Base-by-base conservation (phyloP, 2,329 filamentous ascomycete genomes). In the Fusarium beomiforme region DNA sequence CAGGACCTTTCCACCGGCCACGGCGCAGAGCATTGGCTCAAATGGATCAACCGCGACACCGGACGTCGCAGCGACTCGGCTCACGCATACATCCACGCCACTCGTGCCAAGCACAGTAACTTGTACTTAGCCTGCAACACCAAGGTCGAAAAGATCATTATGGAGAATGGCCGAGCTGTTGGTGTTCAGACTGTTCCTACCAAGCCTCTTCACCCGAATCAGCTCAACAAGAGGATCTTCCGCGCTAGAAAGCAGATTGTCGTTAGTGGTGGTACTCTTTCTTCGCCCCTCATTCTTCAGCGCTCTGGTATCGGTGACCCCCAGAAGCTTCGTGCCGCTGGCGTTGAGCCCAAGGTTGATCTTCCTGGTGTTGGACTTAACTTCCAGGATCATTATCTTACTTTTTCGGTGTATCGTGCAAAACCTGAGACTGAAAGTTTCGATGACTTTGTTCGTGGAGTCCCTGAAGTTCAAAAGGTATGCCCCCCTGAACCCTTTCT, bases 1-100 rank as follows among this genome's bases (percentile, higher is more conserved):
- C 90, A 95, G 78, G 92, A 95, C 75, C 82, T 94, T 56, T 83
- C 82, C 31, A 92, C 90, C 2, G 90, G 82, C 17, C 89, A 90
- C 64, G 92, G 92, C 69, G 92, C 92, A 47, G 92, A 94, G 81
- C 92, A 94, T 71, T 95, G 92, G 92, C 83, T 95, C 60, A 94
- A 95, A 81, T 95, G 92, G 92, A 94, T 95, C 81, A 94, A 95
- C 76, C 87, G 88, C 64, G 89, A 72, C 26, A 72, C 71, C 0
- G 71, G 71, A 46, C 89, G 92, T 54, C 91, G 92, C 63, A 92
- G 90, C 65, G 92, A 95, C 81, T 91, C 90, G 58, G 92, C 92
- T 10, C 92, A 94, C 75, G 92, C 89, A 4, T 95, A 95, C 73
- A 85, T 95, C 66, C 93, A 95, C 80, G 89, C 90, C 57, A 95